Conservation (phyloP, 2,329 filamentous ascomycete genomes). For the Trichoderma semiorbis region DNA sequence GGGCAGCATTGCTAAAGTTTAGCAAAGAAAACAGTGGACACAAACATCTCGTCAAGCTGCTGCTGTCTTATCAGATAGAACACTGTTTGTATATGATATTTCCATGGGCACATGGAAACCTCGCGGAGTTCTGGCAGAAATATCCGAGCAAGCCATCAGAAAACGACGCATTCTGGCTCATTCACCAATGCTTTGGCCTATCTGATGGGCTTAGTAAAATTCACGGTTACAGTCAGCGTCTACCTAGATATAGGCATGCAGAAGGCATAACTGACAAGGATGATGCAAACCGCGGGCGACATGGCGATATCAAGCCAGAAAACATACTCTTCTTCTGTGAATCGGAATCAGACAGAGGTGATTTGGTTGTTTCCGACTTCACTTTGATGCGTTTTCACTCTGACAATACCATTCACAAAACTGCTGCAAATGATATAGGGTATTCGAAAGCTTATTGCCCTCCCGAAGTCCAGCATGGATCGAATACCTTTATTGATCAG, state of each 20-base stretch:
- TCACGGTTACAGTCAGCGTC: neutral
- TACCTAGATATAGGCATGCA: fast-evolving
- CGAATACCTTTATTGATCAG: neutral
- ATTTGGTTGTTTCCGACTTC: neutral
- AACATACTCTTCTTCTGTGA: neutral
- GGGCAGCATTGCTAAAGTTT: neutral
- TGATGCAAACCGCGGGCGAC: neutral
- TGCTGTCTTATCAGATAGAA: neutral
- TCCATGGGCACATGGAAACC: neutral
- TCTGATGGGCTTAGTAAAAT: neutral
- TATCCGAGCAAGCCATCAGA: neutral
- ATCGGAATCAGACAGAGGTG: neutral
- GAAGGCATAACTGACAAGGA: neutral
- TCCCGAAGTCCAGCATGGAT: neutral
- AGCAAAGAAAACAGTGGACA: neutral
- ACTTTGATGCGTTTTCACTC: neutral
- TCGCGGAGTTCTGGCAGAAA: neutral
- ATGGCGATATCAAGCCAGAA: neutral
- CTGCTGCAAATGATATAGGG: neutral
- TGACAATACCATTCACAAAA: neutral
- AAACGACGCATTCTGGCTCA: neutral
- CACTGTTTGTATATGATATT: neutral
- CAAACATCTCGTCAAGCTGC: neutral
- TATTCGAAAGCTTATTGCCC: neutral
- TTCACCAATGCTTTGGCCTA: neutral